Conservation (phyloP, 164 flowering plant genomes). For the Litsea cubeba region DNA sequence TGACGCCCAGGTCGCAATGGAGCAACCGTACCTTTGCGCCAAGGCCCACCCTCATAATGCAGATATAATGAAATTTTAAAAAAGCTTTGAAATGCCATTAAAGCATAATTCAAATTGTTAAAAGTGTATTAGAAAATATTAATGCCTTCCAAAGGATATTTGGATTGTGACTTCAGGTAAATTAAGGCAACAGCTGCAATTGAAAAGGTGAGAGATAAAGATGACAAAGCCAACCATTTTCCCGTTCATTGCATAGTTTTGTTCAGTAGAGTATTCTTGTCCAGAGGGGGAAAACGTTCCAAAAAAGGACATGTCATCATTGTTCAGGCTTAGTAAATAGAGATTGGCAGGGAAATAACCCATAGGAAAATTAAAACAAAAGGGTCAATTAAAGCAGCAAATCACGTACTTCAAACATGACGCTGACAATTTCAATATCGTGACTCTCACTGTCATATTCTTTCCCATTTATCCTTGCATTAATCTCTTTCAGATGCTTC, state of each 20-base stretch:
- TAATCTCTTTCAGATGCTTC: slow-evolving; percentile 58
- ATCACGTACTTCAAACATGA: slow-evolving; percentile 75
- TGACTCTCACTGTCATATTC: slow-evolving; percentile 41
- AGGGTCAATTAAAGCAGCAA: background rate
- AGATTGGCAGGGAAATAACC: background rate
- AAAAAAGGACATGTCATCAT: background rate
- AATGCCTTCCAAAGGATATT: background rate
- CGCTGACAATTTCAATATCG: slow-evolving; percentile 63
- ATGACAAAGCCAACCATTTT: background rate
- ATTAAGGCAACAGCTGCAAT: background rate
- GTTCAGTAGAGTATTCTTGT: too few relatives aligned
- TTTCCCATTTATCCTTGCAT: slow-evolving; percentile 37
- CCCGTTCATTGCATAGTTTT: background rate
- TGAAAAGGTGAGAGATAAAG: background rate
- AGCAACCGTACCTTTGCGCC: too few relatives aligned
- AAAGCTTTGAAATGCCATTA: too few relatives aligned
- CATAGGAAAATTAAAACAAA: background rate
- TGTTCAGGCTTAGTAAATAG: background rate
- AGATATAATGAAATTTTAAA: too few relatives aligned
- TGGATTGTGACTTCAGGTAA: background rate
- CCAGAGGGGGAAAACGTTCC: too few relatives aligned
- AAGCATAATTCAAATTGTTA: background rate
- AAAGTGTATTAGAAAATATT: background rate
- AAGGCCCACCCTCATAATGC: too few relatives aligned
- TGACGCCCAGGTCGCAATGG: too few relatives aligned